Percentiles rank a stretch among this genome's conserved stretches.
phyloP scores from a whole-genome alignment of 495 filamentous ascomycete genomes.

The Schizothecium vesticola region DNA sequence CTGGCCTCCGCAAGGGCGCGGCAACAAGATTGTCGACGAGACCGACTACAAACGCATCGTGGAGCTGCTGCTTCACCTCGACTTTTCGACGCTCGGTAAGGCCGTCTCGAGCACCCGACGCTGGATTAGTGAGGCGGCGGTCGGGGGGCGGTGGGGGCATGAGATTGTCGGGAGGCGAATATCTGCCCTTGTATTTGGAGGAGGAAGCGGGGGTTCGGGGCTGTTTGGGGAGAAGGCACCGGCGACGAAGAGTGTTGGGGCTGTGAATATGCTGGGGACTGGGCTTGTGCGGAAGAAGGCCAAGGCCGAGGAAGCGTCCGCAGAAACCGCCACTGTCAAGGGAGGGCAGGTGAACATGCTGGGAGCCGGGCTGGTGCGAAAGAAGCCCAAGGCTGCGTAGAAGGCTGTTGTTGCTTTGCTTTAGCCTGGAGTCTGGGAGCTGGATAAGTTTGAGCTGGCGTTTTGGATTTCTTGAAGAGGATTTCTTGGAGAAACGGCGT shows the following conservation, averaged over 20 bases:
- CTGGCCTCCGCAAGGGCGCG: slow-evolving; percentile 64
- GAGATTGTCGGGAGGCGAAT: slow-evolving; percentile 32
- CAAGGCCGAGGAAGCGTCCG: not conserved
- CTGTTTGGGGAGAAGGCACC: not conserved
- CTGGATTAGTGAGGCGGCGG: slow-evolving; percentile 56
- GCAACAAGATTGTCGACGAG: slow-evolving; percentile 63
- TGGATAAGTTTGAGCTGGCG: not conserved
- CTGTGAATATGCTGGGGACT: slow-evolving; percentile 2
- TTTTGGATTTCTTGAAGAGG: not conserved
- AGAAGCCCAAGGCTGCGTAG: slow-evolving; percentile 11
- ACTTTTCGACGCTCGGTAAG: slow-evolving; percentile 70
- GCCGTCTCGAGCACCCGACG: slow-evolving; percentile 62
- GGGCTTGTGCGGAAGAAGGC: slow-evolving; percentile 38
- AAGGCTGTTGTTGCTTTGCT: not conserved
- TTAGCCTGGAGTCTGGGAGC: slow-evolving; percentile 1
- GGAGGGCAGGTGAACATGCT: slow-evolving; percentile 4
- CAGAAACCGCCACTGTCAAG: not conserved
- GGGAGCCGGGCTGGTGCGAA: slow-evolving; percentile 1
- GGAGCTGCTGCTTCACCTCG: slow-evolving; percentile 73
- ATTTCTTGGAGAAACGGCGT: not conserved
- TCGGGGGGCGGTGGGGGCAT: slow-evolving; percentile 45
- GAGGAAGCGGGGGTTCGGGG: not conserved
- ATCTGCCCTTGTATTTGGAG: not conserved
- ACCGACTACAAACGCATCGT: slow-evolving; percentile 70
- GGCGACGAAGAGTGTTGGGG: not conserved